These are phyloP conservation scores for Coprinellus micaceus DNA, from an alignment of 768 basidiomycete species.

Conservation along the genomic window DNA sequence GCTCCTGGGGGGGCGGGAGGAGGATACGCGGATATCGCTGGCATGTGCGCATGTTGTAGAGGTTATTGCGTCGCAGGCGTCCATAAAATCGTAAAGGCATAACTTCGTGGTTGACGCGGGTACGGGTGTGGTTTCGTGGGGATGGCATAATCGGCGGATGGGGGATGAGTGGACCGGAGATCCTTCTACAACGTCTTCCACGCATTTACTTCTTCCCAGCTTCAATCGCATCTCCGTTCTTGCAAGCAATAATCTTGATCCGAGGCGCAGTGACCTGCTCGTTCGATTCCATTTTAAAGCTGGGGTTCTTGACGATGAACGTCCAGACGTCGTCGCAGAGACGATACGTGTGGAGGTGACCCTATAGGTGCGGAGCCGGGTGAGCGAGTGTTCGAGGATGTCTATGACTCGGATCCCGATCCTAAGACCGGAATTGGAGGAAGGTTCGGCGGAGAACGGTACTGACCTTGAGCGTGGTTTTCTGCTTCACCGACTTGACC, in stretches of 20 bases:
- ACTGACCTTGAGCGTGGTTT: slow-evolving; percentile 86
- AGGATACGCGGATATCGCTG: no score
- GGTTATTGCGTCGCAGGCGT: no score
- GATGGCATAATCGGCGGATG: no score
- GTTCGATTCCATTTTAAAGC: slow-evolving; percentile 94
- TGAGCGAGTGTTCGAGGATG: no score
- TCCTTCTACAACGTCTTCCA: no score
- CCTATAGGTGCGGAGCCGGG: slow-evolving; percentile 32
- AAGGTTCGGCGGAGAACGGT: not conserved
- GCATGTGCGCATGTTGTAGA: no score
- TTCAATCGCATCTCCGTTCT: slow-evolving; percentile 87
- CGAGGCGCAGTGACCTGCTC: slow-evolving; percentile 68
- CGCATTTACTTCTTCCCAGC: slow-evolving; percentile 67
- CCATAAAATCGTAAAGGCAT: no score
- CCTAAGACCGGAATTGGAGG: not conserved
- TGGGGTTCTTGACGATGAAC: slow-evolving; percentile 90
- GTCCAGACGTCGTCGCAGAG: slow-evolving; percentile 98
- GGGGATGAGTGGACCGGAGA: no score
- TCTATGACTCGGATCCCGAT: not conserved
- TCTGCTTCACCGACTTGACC: slow-evolving; percentile 90
- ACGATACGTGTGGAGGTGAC: slow-evolving; percentile 88
- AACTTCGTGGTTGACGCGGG: no score
- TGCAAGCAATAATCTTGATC: slow-evolving; percentile 98
- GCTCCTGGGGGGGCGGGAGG: no score
- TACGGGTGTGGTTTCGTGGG: no score